Conservation (phyloP, 495 filamentous ascomycete genomes). For the Glarea lozoyensis region DNA sequence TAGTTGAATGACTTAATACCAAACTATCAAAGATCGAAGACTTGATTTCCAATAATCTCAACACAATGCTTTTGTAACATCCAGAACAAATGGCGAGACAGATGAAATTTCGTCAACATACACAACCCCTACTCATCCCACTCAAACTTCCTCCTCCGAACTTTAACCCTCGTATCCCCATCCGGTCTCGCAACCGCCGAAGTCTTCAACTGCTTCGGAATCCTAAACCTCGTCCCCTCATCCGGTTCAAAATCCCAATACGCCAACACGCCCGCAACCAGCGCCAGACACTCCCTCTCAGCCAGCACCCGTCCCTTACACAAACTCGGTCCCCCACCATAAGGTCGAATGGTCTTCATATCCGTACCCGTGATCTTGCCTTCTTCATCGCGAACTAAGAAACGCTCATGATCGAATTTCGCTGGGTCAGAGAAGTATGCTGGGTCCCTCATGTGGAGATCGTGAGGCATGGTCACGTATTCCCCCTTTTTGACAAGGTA, state of each 20-base stretch:
- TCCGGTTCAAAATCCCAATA: constrained; percentile 32
- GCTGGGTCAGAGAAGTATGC: constrained; percentile 37
- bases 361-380: constrained; percentile 22
- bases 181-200: constrained; percentile 16
- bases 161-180: constrained; percentile 19
- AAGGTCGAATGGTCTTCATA: constrained; percentile 30
- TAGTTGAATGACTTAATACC: no score
- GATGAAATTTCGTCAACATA: no score
- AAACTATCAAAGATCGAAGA: no score
- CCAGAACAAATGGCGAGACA: no score
- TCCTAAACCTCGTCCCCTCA: constrained; percentile 19
- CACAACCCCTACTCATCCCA: constrained; percentile 10
- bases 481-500: constrained; percentile 41
- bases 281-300: constrained; percentile 26
- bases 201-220: constrained; percentile 22
- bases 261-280: constrained; percentile 27
- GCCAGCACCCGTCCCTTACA: constrained; percentile 28
- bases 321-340: constrained; percentile 27
- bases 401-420: constrained; percentile 43
- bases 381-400: constrained; percentile 33
- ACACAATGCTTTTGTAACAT: no score
- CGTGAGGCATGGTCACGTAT: constrained; percentile 39
- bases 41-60: no score
- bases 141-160: constrained; percentile 18
- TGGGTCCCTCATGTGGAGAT: constrained; percentile 39